Evolutionary conservation across 2,329 filamentous ascomycete species (phyloP).

Genomic region (Chlorencoelia australis): DNA sequence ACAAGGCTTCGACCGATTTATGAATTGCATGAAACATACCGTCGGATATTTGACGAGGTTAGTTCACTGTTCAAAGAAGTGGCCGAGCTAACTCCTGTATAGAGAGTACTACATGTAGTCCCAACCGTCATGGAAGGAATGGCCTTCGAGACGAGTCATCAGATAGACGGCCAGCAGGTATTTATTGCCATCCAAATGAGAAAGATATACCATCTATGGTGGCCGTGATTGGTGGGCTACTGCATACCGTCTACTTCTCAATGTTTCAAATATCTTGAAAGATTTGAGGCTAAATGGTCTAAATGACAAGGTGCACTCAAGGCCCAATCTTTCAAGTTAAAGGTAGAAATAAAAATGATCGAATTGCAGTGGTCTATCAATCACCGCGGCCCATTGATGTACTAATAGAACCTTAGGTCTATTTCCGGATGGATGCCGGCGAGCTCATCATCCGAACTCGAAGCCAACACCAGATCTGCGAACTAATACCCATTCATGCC

Average conservation of each 20-base stretch:
- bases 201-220: no score
- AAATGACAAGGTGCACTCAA: no score
- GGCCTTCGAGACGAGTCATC: conserved; percentile 26
- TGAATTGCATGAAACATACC: conserved; percentile 17
- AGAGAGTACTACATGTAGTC: conserved; percentile 1
- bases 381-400: no score
- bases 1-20: conserved; percentile 37
- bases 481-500: conserved; percentile 1
- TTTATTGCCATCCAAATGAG: no score
- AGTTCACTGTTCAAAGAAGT: not conserved
- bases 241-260: no score
- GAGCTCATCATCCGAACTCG: conserved; percentile 23
- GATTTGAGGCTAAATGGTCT: no score
- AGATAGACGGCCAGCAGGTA: conserved; percentile 23
- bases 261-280: no score
- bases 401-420: conserved; percentile 20
- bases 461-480: conserved; percentile 1
- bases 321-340: no score
- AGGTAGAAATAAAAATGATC: no score
- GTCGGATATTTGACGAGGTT: conserved; percentile 1
- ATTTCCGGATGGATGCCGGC: conserved; percentile 17
- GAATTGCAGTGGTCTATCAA: no score
- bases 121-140: conserved; percentile 24
- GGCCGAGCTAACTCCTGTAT: not conserved
- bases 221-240: no score